Evolutionary conservation across 2,329 filamentous ascomycete species (phyloP), one percentile per base, ranked within the genome.

Genomic region (Knoxdaviesia capensis): DNA sequence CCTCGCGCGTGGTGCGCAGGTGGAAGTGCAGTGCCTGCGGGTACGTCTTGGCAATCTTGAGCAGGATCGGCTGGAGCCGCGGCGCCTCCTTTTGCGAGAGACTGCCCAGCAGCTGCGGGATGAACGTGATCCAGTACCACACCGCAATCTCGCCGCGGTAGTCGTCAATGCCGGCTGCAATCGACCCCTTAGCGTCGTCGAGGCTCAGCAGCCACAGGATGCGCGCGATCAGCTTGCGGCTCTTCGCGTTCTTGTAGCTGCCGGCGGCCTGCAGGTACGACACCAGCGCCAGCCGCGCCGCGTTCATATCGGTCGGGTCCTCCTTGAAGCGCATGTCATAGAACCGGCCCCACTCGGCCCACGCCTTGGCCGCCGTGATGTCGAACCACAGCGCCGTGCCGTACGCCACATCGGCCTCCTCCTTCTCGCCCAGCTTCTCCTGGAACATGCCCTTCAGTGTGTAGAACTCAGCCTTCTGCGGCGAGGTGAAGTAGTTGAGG

Each of bases 61-160:
- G 72, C 11, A 99, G 69, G 40, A 99, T 84, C 41, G 75, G 74
- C 55, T 90, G 81, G 38, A 88, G 83, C 39, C 92, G 80, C 5
- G 77, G 76, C 8, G 86, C 88, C 59, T 99, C 92, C 51, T 88
- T 87, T 54, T 94, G 80, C 2, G 83, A 84, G 41, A 98, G 68
- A 41, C 88, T 90, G 37, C 85, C 88, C 32, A 99, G 73, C 36
- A 99, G 70, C 59, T 99, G 90, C 11, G 90, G 90, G 48, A 99
- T 96, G 57, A 93, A 98, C 0, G 88, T 96, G 50, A 96, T 94
- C 90, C 90, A 99, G 62, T 96, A 98, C 90, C 90, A 99, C 8
- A 93, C 85, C 1, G 87, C 86, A 2, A 86, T 93, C 51, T 98
- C 92, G 41, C 90, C 90, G 65, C 96, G 94, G 64, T 90, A 98